phyloP scores from a whole-genome alignment of 768 basidiomycete genomes.

The Lentinula lateritia region DNA sequence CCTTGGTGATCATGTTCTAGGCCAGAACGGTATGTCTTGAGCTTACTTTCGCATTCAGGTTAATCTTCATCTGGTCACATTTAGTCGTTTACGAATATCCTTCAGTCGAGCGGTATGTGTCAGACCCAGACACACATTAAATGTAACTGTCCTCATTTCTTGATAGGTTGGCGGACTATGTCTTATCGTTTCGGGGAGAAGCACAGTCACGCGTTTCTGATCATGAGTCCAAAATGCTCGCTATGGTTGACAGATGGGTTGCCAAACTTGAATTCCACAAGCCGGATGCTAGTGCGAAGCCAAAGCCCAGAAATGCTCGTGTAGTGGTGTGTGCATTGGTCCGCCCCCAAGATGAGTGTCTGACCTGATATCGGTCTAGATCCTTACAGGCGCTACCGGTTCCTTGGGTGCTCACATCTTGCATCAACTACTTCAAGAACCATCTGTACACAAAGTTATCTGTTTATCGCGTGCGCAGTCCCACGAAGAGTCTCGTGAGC shows the following conservation, averaged over 20 bases:
- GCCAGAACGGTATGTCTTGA: conserved; percentile 24
- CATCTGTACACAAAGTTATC: conserved; percentile 35
- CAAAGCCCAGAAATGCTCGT: conserved; percentile 10
- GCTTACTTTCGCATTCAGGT: neutral
- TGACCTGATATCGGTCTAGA: conserved; percentile 13
- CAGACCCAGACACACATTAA: neutral
- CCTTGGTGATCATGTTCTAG: conserved; percentile 22
- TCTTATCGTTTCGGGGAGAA: conserved; percentile 23
- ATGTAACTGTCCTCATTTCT: neutral
- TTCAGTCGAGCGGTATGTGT: conserved; percentile 29
- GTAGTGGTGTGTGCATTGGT: conserved; percentile 9
- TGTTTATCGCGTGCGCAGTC: conserved; percentile 45
- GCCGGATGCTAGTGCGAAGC: conserved; percentile 2
- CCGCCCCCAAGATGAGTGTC: neutral
- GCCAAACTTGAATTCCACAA: conserved; percentile 10
- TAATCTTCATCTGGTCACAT: conserved; percentile 10
- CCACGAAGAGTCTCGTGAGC: conserved; percentile 34
- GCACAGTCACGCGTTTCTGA: conserved; percentile 11
- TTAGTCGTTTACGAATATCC: conserved; percentile 48
- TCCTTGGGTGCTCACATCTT: conserved; percentile 51
- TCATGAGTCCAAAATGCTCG: conserved; percentile 33
- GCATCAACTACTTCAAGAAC: conserved; percentile 31
- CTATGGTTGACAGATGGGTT: conserved; percentile 38
- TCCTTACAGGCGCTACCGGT: conserved; percentile 50
- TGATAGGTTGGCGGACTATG: conserved; percentile 33